Conservation (phyloP, 2,329 filamentous ascomycete species). For the Chaetomiaceae sp. region DNA sequence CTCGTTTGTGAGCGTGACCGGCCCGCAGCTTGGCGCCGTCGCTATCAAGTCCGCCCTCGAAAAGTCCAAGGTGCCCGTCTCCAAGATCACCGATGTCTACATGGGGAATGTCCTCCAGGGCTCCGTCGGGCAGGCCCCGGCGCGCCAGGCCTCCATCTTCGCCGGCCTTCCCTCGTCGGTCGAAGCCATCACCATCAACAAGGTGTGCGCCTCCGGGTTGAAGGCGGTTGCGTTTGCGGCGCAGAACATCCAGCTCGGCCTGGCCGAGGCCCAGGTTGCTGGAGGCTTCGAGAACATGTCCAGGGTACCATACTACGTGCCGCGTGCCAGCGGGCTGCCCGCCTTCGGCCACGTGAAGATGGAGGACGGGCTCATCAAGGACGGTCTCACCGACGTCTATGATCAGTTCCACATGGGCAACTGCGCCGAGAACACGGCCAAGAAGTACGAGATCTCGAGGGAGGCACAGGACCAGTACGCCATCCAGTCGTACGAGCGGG, state of each 20-base stretch:
- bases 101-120: conserved; percentile 94
- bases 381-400: conserved; percentile 94
- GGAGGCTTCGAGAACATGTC: conserved; percentile 99
- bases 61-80: conserved; percentile 76
- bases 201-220: conserved; percentile 92
- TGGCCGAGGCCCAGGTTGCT: conserved; percentile 82
- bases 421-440: conserved; percentile 90
- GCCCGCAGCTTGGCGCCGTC: conserved; percentile 80
- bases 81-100: conserved; percentile 86
- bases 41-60: conserved; percentile 88
- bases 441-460: conserved; percentile 74
- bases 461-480: conserved; percentile 90
- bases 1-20: conserved; percentile 74
- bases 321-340: conserved; percentile 74
- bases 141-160: conserved; percentile 84
- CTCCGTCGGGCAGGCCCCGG: conserved; percentile 81
- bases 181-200: conserved; percentile 93
- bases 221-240: conserved; percentile 89
- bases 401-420: conserved; percentile 98
- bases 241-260: conserved; percentile 88
- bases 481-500: conserved; percentile 81
- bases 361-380: conserved; percentile 89
- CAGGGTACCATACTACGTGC: conserved; percentile 83
- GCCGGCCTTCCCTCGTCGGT: conserved; percentile 76
- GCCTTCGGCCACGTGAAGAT: conserved; percentile 83